phyloP scores from a whole-genome alignment of 176 grass and related monocot species.

The Avena sativa region DNA sequence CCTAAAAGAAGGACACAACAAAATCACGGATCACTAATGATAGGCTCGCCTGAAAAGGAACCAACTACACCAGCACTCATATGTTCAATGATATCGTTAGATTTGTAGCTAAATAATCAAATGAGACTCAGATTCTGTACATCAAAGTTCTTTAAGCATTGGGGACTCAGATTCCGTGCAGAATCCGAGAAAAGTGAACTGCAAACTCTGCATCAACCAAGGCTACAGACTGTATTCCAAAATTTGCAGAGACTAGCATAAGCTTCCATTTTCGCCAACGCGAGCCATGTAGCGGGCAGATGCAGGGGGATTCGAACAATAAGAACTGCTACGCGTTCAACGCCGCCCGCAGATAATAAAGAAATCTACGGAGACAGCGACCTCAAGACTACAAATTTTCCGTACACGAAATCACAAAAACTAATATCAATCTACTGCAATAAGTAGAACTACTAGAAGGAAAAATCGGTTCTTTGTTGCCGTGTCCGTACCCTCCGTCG shows the following conservation, averaged over 20 bases:
- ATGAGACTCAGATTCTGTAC: too few species aligned
- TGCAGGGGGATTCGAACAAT: neutral
- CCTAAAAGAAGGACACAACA: neutral
- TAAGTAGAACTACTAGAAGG: neutral
- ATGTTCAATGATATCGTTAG: neutral
- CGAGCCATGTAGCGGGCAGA: neutral
- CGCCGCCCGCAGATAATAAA: conserved; percentile 12
- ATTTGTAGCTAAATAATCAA: too few species aligned
- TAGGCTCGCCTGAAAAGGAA: neutral
- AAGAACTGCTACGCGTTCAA: conserved; percentile 10
- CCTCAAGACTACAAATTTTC: conserved; percentile 27
- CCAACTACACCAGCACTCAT: neutral
- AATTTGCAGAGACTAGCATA: neutral
- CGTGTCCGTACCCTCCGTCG: conserved; percentile 57
- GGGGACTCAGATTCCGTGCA: neutral
- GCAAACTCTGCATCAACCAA: neutral
- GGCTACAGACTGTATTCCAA: neutral
- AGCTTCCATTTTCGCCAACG: neutral
- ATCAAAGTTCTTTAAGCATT: neutral
- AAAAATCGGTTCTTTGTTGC: neutral
- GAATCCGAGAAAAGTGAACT: neutral
- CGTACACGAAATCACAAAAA: neutral
- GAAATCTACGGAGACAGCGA: conserved; percentile 34
- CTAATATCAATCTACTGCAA: neutral
- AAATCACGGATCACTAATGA: neutral